Conservation (phyloP, 345 rosid genomes). For the Aethionema arabicum region DNA sequence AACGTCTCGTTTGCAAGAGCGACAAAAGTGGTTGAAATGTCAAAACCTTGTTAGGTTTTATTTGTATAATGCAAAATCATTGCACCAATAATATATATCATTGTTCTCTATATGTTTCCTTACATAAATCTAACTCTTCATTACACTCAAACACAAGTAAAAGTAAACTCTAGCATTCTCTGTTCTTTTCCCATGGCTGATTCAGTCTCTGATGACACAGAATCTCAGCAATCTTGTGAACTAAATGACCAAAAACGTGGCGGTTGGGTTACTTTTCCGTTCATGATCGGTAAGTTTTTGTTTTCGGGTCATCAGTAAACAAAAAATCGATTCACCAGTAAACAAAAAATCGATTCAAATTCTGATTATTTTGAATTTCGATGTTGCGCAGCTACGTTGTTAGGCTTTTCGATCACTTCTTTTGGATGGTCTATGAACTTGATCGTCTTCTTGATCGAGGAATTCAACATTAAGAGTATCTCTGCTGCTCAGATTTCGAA, state of each 20-base stretch:
- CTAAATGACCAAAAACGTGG: slow-evolving; percentile 35
- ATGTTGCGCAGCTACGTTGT: slow-evolving; percentile 38
- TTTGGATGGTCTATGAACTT: slow-evolving; percentile 49
- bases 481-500: slow-evolving; percentile 46
- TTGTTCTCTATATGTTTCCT: background rate
- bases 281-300: slow-evolving; percentile 40
- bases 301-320: too few species aligned
- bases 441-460: slow-evolving; percentile 40
- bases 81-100: background rate
- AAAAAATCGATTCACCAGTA: too few species aligned
- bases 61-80: background rate
- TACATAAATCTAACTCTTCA: too few species aligned
- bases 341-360: background rate
- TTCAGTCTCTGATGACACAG: slow-evolving; percentile 16
- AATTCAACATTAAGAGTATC: slow-evolving; percentile 45
- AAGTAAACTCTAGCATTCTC: background rate
- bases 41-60: background rate
- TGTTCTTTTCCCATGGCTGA: slow-evolving; percentile 29
- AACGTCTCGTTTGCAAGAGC: background rate
- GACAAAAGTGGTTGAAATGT: slow-evolving; percentile 7
- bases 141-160: slow-evolving; percentile 7
- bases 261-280: slow-evolving; percentile 56
- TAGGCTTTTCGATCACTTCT: slow-evolving; percentile 40
- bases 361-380: background rate
- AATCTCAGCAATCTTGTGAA: slow-evolving; percentile 24